A percentile compares a stretch with the other conserved stretches of the same genome.
Evolutionary conservation across 1,284 basidiomycete genomes (phyloP).

Genomic region (Ustilago vetiveriae): DNA sequence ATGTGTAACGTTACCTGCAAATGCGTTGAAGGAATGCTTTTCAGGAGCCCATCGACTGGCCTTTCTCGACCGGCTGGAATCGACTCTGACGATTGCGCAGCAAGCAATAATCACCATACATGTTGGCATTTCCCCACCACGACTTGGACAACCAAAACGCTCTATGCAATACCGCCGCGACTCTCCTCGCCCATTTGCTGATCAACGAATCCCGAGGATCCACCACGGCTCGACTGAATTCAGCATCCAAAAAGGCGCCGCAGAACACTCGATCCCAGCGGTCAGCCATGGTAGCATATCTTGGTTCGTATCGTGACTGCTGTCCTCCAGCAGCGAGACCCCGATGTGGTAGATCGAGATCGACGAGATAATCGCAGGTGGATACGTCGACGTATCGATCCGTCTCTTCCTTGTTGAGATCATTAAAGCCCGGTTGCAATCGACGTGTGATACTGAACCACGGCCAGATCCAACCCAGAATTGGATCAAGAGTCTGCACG

Average conservation of each 20-base stretch:
- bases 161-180: constrained; percentile 43
- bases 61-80: constrained; percentile 11
- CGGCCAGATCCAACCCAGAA: constrained; percentile 69
- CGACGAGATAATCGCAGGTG: constrained; percentile 62
- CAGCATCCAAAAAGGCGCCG: constrained; percentile 57
- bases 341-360: constrained; percentile 52
- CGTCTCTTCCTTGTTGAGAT: constrained; percentile 81
- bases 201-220: constrained; percentile 8
- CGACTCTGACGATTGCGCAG: constrained; percentile 30
- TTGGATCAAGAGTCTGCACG: constrained; percentile 20
- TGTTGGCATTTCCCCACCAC: constrained; percentile 35
- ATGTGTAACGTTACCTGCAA: too few relatives aligned
- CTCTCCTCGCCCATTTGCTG: constrained; percentile 3
- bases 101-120: constrained; percentile 60
- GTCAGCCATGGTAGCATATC: constrained; percentile 26
- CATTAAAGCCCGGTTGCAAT: constrained; percentile 80
- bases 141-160: constrained; percentile 55
- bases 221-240: constrained; percentile 33
- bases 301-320: constrained; percentile 41
- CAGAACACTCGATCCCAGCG: constrained; percentile 55
- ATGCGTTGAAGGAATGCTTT: too few relatives aligned
- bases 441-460: constrained; percentile 72
- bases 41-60: too few relatives aligned
- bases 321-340: constrained; percentile 10
- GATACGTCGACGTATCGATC: constrained; percentile 77